These are phyloP conservation scores for Eucalyptus dawsonii DNA, from an alignment of 345 rosid genomes.

Conservation along the genomic window DNA sequence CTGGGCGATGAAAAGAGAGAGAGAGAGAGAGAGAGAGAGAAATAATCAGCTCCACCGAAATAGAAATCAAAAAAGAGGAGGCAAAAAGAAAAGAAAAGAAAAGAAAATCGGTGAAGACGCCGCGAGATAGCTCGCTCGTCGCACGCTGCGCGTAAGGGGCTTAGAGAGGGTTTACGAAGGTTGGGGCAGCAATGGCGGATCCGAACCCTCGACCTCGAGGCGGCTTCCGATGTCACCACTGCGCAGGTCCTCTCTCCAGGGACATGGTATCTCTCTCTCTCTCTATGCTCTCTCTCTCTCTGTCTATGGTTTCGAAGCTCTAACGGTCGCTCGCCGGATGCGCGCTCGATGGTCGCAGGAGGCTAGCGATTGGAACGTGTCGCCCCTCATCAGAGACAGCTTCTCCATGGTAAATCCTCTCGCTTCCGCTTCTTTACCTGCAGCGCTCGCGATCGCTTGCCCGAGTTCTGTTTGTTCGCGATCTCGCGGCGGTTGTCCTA, in stretches of 20 bases:
- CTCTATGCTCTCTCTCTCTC: not conserved
- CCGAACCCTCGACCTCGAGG: conserved; percentile 6
- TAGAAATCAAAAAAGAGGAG: not conserved
- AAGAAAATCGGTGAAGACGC: not conserved
- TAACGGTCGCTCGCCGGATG: not conserved
- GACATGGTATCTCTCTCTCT: conserved; percentile 32
- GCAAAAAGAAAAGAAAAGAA: not conserved
- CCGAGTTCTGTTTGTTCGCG: not conserved
- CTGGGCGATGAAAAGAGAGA: not conserved
- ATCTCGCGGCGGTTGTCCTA: not conserved
- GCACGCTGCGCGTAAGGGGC: not conserved
- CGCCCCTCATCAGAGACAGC: conserved; percentile 82
- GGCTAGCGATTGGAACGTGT: conserved; percentile 74
- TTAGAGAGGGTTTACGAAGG: not conserved
- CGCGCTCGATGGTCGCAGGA: conserved; percentile 29
- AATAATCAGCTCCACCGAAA: not conserved
- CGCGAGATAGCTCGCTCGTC: not conserved
- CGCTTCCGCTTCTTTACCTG: not conserved
- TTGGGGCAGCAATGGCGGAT: conserved; percentile 15
- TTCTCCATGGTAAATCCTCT: conserved; percentile 63
- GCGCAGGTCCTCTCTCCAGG: conserved; percentile 86
- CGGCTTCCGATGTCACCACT: conserved; percentile 57
- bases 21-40: not conserved
- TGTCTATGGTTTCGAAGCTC: not conserved
- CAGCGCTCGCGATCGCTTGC: not conserved